phyloP scores from a whole-genome alignment of 1,284 basidiomycete genomes.

The Ceratobasidium sp. region DNA sequence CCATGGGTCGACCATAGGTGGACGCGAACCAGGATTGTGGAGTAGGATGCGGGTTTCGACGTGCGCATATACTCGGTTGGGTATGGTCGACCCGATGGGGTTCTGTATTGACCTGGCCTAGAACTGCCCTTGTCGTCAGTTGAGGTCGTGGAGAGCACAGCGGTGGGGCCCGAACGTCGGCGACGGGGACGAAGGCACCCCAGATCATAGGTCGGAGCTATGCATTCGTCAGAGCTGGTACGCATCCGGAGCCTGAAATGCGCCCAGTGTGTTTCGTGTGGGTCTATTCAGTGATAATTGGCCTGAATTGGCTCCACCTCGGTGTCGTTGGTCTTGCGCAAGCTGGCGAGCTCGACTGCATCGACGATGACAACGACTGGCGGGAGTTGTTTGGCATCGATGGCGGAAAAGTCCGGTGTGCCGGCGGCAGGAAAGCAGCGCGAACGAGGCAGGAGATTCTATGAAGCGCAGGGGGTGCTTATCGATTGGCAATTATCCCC shows the following conservation, averaged over 20 bases:
- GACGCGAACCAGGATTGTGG: slow-evolving; percentile 20
- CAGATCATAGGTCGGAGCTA: slow-evolving; percentile 19
- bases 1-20: not conserved
- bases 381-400: slow-evolving; percentile 27
- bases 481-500: not conserved
- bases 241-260: slow-evolving; percentile 4
- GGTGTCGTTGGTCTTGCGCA: not conserved
- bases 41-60: not conserved
- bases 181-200: slow-evolving; percentile 11
- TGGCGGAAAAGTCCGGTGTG: slow-evolving; percentile 9
- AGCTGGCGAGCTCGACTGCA: not conserved
- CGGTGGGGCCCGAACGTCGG: slow-evolving; percentile 15
- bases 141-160: not conserved
- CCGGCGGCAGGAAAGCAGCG: slow-evolving; percentile 16
- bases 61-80: not conserved
- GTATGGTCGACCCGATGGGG: too few relatives aligned
- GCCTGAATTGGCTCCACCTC: slow-evolving; percentile 1
- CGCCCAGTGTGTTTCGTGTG: not conserved
- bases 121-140: slow-evolving; percentile 1
- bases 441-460: not conserved
- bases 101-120: not conserved
- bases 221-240: not conserved
- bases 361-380: too few relatives aligned
- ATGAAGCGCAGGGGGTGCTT: too few relatives aligned
- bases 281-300: not conserved